Conservation (phyloP, 2,329 filamentous ascomycete species). For the Microdochium bolleyi region DNA sequence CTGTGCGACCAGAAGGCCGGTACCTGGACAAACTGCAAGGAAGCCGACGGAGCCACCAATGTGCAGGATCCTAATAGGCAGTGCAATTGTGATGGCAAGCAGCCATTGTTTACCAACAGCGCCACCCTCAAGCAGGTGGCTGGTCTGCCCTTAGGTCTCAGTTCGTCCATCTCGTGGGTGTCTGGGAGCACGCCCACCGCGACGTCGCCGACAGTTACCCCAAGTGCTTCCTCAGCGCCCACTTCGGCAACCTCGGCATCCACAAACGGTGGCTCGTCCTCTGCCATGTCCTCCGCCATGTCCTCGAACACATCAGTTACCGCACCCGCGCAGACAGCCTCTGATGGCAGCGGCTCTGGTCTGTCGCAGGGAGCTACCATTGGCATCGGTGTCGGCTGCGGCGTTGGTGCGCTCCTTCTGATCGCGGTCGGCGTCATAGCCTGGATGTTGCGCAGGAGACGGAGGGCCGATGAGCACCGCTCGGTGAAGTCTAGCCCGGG, state of each 20-base stretch:
- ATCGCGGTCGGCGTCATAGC: constrained; percentile 6
- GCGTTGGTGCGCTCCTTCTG: constrained; percentile 6
- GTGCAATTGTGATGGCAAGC: constrained; percentile 5
- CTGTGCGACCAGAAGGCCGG: constrained; percentile 4
- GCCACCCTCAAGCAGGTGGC: constrained; percentile 4
- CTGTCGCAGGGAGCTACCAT: constrained; percentile 5
- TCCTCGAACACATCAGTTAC: constrained; percentile 1
- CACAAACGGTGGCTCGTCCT: not conserved
- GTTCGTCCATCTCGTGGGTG: constrained; percentile 8
- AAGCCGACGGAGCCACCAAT: constrained; percentile 1
- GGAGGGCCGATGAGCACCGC: constrained; percentile 1
- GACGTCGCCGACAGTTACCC: not conserved
- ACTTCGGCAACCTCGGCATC: not conserved
- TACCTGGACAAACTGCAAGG: constrained; percentile 9
- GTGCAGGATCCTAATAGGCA: constrained; percentile 1
- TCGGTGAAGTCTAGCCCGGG: not conserved
- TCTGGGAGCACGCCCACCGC: constrained; percentile 2
- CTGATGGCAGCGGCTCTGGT: constrained; percentile 1
- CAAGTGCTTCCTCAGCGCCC: not conserved
- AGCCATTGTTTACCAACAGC: constrained; percentile 4
- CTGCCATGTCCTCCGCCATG: not conserved
- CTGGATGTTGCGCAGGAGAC: constrained; percentile 6
- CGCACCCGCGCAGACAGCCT: not conserved
- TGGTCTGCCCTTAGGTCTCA: constrained; percentile 4
- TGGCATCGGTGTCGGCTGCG: constrained; percentile 9